Percentiles rank a stretch among this genome's conserved stretches.
These are phyloP conservation scores for Perkinsus chesapeaki DNA, from an alignment of 169 alveolate species.

Conservation along the genomic window DNA sequence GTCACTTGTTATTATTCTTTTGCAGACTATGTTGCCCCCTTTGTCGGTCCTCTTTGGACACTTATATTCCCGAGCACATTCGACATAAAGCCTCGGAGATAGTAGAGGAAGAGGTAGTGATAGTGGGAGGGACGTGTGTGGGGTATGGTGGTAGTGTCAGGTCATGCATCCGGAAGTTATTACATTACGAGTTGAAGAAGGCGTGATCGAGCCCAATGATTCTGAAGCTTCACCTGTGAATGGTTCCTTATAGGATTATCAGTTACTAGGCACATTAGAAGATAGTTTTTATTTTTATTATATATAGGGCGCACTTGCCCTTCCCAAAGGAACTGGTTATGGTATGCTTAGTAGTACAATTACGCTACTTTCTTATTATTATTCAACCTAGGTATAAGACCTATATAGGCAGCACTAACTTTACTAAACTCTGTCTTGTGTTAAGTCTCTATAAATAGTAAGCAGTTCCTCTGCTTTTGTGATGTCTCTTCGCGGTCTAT, in stretches of 20 bases:
- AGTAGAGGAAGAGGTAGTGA: not conserved
- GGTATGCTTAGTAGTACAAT: not conserved
- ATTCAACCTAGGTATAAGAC: not conserved
- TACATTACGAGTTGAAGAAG: not conserved
- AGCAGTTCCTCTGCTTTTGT: not conserved
- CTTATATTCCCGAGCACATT: not conserved
- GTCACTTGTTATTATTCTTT: not conserved
- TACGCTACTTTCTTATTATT: not conserved
- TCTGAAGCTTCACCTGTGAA: not conserved
- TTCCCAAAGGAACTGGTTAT: conserved; percentile 4
- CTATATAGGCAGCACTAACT: not conserved
- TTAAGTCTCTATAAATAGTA: not conserved
- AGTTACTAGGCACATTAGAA: not conserved
- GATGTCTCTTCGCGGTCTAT: not conserved
- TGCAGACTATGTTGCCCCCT: not conserved
- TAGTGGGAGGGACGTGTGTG: not conserved
- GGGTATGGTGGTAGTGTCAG: not conserved
- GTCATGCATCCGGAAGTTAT: not conserved
- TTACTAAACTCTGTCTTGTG: not conserved
- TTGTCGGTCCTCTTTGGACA: not conserved
- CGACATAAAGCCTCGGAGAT: not conserved
- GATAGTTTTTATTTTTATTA: not conserved
- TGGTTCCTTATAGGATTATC: not conserved
- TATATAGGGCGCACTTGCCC: not conserved
- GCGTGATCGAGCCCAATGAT: not conserved